Evolutionary conservation across 169 alveolate genomes (phyloP), one percentile per base, ranked within the genome.

Genomic region (Plasmodium adleri): DNA sequence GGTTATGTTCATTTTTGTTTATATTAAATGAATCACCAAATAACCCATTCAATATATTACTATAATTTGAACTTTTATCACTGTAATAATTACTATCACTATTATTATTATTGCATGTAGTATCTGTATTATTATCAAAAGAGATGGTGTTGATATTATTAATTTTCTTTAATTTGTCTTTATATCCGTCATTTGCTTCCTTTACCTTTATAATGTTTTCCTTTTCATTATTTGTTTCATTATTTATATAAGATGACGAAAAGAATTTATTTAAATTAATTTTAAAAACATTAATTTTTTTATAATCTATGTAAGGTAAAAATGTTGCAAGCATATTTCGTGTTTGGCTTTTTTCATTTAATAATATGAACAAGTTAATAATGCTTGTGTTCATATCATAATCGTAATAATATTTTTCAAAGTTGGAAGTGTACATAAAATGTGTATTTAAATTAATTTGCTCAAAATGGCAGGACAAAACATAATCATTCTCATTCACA

Each of bases 261-360:
- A 68, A 39, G 45, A 83, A 43, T 20, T 67, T 15, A 24, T 54
- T 62, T 39, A 83, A 6, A 32, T 83, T 12, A 56, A 83, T 28
- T 83, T 83, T 68, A 52, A 83, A 83, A 54, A 83, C 17, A 66
- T 83, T 68, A 1, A 83, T 56, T 28, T 83, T 70, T n/a, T 68
- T 62, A 20, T 24, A 63, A 58, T 45, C 71, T 24, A 83, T 12
- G 32, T 43, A 26, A 10, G 49, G 56, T 60, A 62, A 72, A 72
- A 56, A 68, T 15, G 22, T 83, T 10, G 70, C 68, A 24, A 83
- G 68, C 24, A 43, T 9, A 24, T 72, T 62, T 56, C 17, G 54
- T 6, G 74, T 83, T 71, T 17, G 13, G 22, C 56, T 45, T 15
- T 28, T 58, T n/a, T 45, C 26, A 17, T 83, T n/a, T 22, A 70